Conservation (phyloP, 2,329 filamentous ascomycete species). For the Monosporascus sp. region DNA sequence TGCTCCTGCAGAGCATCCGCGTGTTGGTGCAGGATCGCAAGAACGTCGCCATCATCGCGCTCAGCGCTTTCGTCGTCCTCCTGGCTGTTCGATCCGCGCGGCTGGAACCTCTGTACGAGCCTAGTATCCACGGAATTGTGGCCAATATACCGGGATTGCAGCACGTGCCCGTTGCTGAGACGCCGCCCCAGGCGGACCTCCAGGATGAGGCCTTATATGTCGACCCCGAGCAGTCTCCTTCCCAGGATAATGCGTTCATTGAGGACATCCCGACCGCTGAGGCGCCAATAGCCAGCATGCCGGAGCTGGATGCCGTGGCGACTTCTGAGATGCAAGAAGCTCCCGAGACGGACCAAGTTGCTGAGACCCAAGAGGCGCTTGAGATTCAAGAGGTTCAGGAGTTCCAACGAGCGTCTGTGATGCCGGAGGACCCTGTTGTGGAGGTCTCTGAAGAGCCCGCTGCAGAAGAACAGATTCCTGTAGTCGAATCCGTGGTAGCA, state of each 20-base stretch:
- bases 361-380: background rate
- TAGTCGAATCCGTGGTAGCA: background rate
- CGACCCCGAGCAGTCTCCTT: background rate
- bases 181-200: constrained; percentile 1
- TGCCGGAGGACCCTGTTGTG: background rate
- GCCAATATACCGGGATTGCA: constrained; percentile 16
- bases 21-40: constrained; percentile 54
- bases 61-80: constrained; percentile 50
- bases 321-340: background rate
- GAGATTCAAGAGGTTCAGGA: background rate
- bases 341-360: background rate
- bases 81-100: constrained; percentile 37
- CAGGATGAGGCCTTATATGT: background rate
- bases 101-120: constrained; percentile 25
- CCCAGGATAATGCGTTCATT: no score
- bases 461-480: background rate
- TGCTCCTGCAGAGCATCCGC: constrained; percentile 48
- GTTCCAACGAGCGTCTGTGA: background rate
- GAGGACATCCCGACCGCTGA: no score
- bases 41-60: constrained; percentile 52
- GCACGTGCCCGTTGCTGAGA: constrained; percentile 11
- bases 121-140: constrained; percentile 19
- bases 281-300: no score
- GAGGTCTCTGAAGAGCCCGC: background rate
- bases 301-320: background rate